Evolutionary conservation across 495 filamentous ascomycete species (phyloP), one percentile per base, ranked within the genome.

Genomic region (Apodospora peruviana): DNA sequence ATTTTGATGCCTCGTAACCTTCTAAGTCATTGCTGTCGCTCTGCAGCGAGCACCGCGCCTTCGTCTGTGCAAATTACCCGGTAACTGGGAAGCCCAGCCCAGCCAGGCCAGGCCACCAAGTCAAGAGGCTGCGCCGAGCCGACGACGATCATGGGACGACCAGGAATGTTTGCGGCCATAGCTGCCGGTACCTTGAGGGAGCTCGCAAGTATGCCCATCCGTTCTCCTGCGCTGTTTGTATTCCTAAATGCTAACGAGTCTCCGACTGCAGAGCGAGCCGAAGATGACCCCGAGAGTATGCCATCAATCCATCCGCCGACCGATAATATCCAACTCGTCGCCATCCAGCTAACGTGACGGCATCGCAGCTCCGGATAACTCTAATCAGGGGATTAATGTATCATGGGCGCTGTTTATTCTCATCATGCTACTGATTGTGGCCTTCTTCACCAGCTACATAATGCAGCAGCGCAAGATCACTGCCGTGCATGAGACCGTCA

Each of bases 361-460:
- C 37, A 40, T 34, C 12, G 52, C 53, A 79, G 76, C 58, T 34
- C 49, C 63, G 52, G 72, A 79, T 54, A 67, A 71, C 39, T 68
- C 70, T 23, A 66, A 94, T 67, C 87, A 91, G 73, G 93, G 97
- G 74, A 86, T 95, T 39, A 87, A 86, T 60, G 85, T 90, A 60
- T 95, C 93, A 74, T 95, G 90, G 88, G 90, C 91, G 19, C 80
- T 98, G 45, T 95, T 96, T 66, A 97, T 98, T 60, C 80, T 95
- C 56, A 91, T 98, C 49, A 78, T 87, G 75, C 78, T 98, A 38
- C 79, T 98, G 58, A 94, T 96, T 59, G 76, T 88, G 47, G 93
- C 93, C 38, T 84, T 98, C 51, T 96, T 96, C 71, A 93, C 90
- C 23, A 96, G 90, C 78, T 98, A 98, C 69, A 84, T 91, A 53